phyloP scores from a whole-genome alignment of 345 rosid species.

The Xanthoceras sorbifolium region DNA sequence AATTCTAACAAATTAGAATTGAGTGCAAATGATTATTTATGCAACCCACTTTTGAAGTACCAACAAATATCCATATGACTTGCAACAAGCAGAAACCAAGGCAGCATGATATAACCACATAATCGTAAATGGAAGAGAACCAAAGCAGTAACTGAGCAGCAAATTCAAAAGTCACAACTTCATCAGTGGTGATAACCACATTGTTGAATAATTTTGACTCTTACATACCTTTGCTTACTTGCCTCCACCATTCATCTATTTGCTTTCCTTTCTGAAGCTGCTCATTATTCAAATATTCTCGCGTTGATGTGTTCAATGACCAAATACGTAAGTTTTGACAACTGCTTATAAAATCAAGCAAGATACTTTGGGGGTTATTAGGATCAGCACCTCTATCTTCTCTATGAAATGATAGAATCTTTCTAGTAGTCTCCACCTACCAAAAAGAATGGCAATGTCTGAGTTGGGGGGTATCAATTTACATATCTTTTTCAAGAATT shows the following conservation, averaged over 20 bases:
- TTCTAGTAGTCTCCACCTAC: constrained; percentile 90
- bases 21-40: background rate
- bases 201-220: constrained; percentile 4
- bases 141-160: background rate
- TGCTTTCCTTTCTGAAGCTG: constrained; percentile 95
- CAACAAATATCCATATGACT: background rate
- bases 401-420: constrained; percentile 89
- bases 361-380: constrained; percentile 84
- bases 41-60: background rate
- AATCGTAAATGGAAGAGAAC: background rate
- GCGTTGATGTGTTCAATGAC: constrained; percentile 83
- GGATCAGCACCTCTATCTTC: constrained; percentile 93
- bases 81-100: background rate
- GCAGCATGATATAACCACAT: constrained; percentile 7
- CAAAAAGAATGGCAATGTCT: constrained; percentile 34
- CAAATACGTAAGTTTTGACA: constrained; percentile 93
- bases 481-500: constrained; percentile 12
- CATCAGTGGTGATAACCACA: background rate
- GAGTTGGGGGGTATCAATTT: constrained; percentile 27
- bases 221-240: constrained; percentile 75
- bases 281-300: constrained; percentile 85
- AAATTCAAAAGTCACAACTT: constrained; percentile 13
- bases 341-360: constrained; percentile 97
- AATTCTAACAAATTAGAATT: background rate
- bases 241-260: constrained; percentile 99